Conservation (phyloP, 1,139 yeast species). For the Candida glucosophila region DNA sequence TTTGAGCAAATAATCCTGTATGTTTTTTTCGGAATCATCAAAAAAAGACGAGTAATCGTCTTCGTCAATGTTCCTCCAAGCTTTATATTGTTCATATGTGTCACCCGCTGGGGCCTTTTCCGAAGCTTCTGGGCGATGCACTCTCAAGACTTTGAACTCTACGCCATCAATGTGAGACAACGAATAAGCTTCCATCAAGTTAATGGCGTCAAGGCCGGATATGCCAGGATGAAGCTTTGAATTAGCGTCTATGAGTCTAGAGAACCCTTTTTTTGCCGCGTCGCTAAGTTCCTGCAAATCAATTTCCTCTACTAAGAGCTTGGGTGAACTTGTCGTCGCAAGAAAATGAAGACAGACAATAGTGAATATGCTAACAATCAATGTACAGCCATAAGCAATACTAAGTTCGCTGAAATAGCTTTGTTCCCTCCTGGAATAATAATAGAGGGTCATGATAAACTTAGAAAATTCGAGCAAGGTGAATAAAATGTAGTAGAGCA, state of each 20-base stretch:
- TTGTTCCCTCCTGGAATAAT: too few relatives aligned
- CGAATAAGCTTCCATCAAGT: constrained; percentile 28
- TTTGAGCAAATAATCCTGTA: constrained; percentile 4
- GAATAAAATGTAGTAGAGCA: too few relatives aligned
- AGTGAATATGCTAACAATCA: constrained; percentile 3
- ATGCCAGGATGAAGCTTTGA: constrained; percentile 24
- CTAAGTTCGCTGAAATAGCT: too few relatives aligned
- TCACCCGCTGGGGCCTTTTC: constrained; percentile 4
- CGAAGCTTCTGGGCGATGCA: constrained; percentile 10
- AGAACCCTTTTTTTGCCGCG: constrained; percentile 27
- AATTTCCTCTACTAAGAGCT: constrained; percentile 23
- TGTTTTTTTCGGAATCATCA: constrained; percentile 6
- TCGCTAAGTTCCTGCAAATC: constrained; percentile 18
- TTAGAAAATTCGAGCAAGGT: too few relatives aligned
- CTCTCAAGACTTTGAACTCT: constrained; percentile 28
- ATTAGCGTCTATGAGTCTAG: constrained; percentile 26
- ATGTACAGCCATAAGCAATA: constrained; percentile 2
- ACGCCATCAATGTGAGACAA: constrained; percentile 19
- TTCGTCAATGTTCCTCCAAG: constrained; percentile 26
- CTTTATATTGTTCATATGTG: constrained; percentile 8
- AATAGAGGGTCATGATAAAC: too few relatives aligned
- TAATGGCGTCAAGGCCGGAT: constrained; percentile 27
- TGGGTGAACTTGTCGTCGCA: constrained; percentile 7
- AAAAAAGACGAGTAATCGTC: constrained; percentile 17
- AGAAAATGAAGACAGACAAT: constrained; percentile 3